Conservation (phyloP, 2,329 filamentous ascomycete species). For the Leptographium procerum region DNA sequence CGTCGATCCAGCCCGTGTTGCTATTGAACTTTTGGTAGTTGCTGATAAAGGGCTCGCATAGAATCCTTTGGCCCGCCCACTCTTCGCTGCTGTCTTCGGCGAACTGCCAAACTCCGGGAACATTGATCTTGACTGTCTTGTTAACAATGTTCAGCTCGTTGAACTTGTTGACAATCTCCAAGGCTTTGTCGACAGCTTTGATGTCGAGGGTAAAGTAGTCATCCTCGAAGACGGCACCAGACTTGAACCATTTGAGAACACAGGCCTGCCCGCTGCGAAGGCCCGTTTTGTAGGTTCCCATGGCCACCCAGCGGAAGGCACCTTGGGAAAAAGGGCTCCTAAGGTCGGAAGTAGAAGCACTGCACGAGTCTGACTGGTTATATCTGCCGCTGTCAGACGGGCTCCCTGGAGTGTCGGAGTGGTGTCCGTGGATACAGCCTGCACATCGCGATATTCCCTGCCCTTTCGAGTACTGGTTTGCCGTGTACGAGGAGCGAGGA, state of each 20-base stretch:
- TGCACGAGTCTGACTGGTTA: conserved; percentile 7
- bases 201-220: conserved; percentile 17
- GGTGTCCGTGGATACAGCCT: conserved; percentile 13
- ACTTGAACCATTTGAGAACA: conserved; percentile 28
- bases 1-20: conserved; percentile 27
- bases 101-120: conserved; percentile 22
- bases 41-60: conserved; percentile 27
- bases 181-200: background rate
- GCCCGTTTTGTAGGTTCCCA: conserved; percentile 20
- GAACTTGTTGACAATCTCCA: conserved; percentile 25
- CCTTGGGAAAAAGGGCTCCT: conserved; percentile 15
- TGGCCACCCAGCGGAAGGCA: conserved; percentile 18
- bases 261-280: conserved; percentile 20
- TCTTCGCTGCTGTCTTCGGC: background rate
- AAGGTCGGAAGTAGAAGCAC: no score
- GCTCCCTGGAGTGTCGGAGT: conserved; percentile 4
- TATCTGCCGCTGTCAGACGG: conserved; percentile 16
- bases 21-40: conserved; percentile 32
- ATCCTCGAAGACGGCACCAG: conserved; percentile 19
- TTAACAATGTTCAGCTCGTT: conserved; percentile 20
- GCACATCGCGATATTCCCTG: conserved; percentile 16
- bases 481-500: conserved; percentile 17
- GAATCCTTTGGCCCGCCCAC: conserved; percentile 13
- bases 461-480: conserved; percentile 16
- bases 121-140: conserved; percentile 24